These are phyloP conservation scores for Tetrastigma voinierianum DNA, from an alignment of 164 flowering plant species.

Conservation along the genomic window DNA sequence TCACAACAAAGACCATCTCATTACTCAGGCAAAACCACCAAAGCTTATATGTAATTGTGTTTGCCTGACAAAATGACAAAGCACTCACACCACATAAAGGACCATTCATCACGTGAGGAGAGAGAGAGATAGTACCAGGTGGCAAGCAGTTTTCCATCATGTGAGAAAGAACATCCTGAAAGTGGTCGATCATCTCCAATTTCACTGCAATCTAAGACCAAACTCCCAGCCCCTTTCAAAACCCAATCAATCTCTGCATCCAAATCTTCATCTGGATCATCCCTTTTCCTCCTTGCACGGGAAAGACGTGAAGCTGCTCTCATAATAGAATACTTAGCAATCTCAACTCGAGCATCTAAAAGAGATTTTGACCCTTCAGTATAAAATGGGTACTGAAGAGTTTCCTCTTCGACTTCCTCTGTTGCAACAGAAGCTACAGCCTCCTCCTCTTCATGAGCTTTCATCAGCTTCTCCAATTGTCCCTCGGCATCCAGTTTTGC, in stretches of 20 bases:
- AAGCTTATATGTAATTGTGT: too few relatives aligned
- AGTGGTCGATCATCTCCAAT: constrained; percentile 94
- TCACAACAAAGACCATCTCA: too few relatives aligned
- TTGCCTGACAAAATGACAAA: not conserved
- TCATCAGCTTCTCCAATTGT: constrained; percentile 87
- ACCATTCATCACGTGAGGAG: not conserved
- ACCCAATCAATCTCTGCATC: constrained; percentile 85
- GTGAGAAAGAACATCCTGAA: constrained; percentile 83
- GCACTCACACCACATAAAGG: not conserved
- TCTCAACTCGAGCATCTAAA: constrained; percentile 65
- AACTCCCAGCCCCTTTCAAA: constrained; percentile 53
- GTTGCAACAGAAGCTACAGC: constrained; percentile 43
- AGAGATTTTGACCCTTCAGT: constrained; percentile 81
- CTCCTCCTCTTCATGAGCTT: constrained; percentile 91
- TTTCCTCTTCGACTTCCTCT: constrained; percentile 59
- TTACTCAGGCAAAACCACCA: too few relatives aligned
- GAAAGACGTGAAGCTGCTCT: constrained; percentile 68
- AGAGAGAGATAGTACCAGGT: constrained; percentile 57
- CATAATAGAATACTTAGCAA: constrained; percentile 66
- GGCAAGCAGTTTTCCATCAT: constrained; percentile 76
- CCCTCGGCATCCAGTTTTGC: constrained; percentile 82
- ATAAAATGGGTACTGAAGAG: constrained; percentile 80
- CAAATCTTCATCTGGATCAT: constrained; percentile 90
- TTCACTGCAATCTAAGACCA: constrained; percentile 76
- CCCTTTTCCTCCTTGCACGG: constrained; percentile 63